Evolutionary conservation across 805 yeast genomes (phyloP), one percentile per base, ranked within the genome.

Genomic region (Sugiyamaella lignohabitans): DNA sequence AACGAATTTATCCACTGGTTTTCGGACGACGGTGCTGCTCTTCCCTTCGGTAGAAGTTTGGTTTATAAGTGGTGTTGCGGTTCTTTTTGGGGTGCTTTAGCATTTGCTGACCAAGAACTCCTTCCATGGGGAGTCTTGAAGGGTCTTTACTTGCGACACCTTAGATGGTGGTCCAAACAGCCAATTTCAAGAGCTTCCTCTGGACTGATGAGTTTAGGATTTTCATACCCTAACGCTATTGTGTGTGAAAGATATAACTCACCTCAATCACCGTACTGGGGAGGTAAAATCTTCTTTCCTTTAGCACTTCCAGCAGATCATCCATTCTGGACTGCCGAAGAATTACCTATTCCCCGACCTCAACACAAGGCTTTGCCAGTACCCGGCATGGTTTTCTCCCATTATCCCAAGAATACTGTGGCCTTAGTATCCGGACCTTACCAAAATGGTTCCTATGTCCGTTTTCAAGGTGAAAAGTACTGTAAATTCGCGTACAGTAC

Each of bases 1-100:
- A 41, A 43, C 20, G 48, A 57, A 27, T 62, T 51, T 42, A 36
- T 50, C 38, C 57, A 59, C 38, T 59, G 57, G 56, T 57, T 54
- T 30, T 38, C 50, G 8, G 50, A 43, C 18, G 49, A 50, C 22
- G 59, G 59, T 8, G 55, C 57, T 8, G 57, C 55, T 6, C 39
- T 55, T 20, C 58, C 59, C 5, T 55, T 43, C 36, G 58, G 59
- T 19, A 48, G 59, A 17, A 53, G 57, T 43, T 40, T 55, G 51
- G 48, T 53, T 11, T 55, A 55, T 34, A 52, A 50, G 24, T 55
- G 52, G 38, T 53, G 55, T 4, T 47, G 45, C 6, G 53, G 54
- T 4, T 40, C 55, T 2, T 52, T 50, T 38, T 55, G 57, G 56
- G 52, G 51, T 11, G 56, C 56, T n/a, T 40, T 52, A 50, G 59